These are phyloP conservation scores for Saccharomycopsis schoenii DNA, from an alignment of 805 yeast genomes.

Conservation along the genomic window DNA sequence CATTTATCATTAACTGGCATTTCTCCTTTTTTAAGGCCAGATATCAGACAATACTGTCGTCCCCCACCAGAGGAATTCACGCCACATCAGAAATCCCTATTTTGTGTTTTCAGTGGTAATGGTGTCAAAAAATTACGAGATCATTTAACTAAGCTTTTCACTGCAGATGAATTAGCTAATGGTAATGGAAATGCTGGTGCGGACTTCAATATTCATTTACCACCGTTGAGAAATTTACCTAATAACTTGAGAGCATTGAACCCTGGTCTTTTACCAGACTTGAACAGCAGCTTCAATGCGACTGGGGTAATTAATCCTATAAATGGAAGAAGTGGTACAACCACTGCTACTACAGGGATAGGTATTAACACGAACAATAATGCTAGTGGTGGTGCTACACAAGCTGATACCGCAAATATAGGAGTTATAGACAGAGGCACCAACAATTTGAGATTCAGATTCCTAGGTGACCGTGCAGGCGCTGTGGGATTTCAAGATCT, in stretches of 20 bases:
- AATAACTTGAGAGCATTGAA: background rate
- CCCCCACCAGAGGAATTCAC: conserved; percentile 90
- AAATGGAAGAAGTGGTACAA: background rate
- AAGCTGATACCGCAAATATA: background rate
- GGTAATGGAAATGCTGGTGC: background rate
- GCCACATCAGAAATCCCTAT: conserved; percentile 70
- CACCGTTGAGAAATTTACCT: background rate
- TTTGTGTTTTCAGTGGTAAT: conserved; percentile 88
- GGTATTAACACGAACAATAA: background rate
- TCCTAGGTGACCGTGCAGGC: background rate
- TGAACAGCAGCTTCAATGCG: background rate
- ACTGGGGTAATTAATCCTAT: background rate
- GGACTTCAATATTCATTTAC: background rate
- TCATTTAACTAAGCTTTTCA: conserved; percentile 32
- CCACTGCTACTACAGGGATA: background rate
- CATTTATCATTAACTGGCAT: conserved; percentile 92
- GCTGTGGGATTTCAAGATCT: background rate
- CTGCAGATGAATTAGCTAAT: conserved; percentile 4
- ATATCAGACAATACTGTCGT: conserved; percentile 78
- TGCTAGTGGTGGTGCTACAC: background rate
- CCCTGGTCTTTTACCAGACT: background rate
- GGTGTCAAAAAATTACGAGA: conserved; percentile 74
- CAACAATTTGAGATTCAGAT: background rate
- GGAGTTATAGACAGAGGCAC: background rate
- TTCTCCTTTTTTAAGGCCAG: conserved; percentile 76